Evolutionary conservation across 768 basidiomycete genomes (phyloP).

Genomic region (Termitomyces titanicus): DNA sequence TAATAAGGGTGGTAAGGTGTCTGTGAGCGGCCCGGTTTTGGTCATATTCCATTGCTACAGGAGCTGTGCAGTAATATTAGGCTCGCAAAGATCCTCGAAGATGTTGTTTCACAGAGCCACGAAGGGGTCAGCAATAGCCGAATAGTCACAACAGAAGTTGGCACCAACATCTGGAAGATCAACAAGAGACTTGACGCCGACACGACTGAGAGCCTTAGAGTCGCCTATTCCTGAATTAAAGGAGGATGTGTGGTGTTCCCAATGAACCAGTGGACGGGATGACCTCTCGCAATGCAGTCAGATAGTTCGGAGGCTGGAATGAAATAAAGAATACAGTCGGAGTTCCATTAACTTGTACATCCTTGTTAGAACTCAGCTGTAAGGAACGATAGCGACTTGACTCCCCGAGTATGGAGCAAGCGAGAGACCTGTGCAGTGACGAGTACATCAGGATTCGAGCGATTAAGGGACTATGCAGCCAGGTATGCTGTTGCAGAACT

Average conservation of each 20-base stretch:
- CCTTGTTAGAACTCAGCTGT: constrained; percentile 9
- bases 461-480: constrained; percentile 19
- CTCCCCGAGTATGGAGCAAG: constrained; percentile 12
- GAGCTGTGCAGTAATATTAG: constrained; percentile 6
- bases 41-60: constrained; percentile 19
- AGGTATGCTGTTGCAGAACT: constrained; percentile 30
- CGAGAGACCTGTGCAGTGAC: constrained; percentile 22
- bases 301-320: background rate
- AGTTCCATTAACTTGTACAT: background rate
- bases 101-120: constrained; percentile 11
- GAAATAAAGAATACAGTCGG: background rate
- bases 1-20: constrained; percentile 19
- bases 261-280: constrained; percentile 27
- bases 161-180: constrained; percentile 19
- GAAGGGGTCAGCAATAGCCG: constrained; percentile 11
- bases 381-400: constrained; percentile 4
- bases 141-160: constrained; percentile 22
- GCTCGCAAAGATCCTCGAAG: constrained; percentile 14
- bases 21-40: constrained; percentile 22
- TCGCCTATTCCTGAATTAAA: constrained; percentile 15
- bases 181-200: constrained; percentile 12
- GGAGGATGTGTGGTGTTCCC: constrained; percentile 24
- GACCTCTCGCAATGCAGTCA: constrained; percentile 25
- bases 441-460: constrained; percentile 28
- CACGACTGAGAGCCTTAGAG: background rate